Conservation (phyloP, 495 filamentous ascomycete genomes). For the Penicillium chermesinum region DNA sequence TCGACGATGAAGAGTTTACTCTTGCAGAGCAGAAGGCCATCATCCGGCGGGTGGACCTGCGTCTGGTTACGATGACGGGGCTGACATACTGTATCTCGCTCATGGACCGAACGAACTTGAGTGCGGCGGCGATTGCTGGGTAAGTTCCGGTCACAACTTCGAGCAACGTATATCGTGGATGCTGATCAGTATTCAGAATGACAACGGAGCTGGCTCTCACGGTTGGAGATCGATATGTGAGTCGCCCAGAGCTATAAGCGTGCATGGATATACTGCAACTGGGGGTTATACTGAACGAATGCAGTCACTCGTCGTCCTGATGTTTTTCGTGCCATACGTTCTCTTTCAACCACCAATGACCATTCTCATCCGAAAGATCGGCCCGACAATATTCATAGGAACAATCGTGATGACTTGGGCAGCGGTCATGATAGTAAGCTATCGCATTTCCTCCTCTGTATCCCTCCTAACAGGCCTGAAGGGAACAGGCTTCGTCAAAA, state of each 20-base stretch:
- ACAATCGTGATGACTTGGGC: constrained; percentile 51
- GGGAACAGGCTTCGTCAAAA: constrained; percentile 56
- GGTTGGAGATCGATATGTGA: constrained; percentile 14
- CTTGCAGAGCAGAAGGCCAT: constrained; percentile 39
- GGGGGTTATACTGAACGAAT: neutral
- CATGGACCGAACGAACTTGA: constrained; percentile 67
- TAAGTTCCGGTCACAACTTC: constrained; percentile 14
- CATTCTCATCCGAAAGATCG: constrained; percentile 54
- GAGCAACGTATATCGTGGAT: no score
- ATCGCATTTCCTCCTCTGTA: neutral
- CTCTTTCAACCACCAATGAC: constrained; percentile 59
- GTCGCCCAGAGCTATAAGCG: no score
- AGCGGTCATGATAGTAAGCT: constrained; percentile 36
- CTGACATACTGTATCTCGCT: constrained; percentile 60
- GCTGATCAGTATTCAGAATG: constrained; percentile 45
- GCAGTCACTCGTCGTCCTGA: constrained; percentile 53
- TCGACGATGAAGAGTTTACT: constrained; percentile 35
- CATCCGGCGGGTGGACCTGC: constrained; percentile 56
- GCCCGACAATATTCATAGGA: constrained; percentile 52
- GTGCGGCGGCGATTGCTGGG: constrained; percentile 58
- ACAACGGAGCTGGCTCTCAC: constrained; percentile 45
- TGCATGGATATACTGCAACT: neutral
- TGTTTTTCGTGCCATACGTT: constrained; percentile 63
- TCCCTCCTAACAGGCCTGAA: constrained; percentile 3
- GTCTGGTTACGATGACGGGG: constrained; percentile 59